Percentiles rank a stretch among this genome's conserved stretches.
phyloP scores from a whole-genome alignment of 106 monocot genomes.

The Hemerocallis citrina region DNA sequence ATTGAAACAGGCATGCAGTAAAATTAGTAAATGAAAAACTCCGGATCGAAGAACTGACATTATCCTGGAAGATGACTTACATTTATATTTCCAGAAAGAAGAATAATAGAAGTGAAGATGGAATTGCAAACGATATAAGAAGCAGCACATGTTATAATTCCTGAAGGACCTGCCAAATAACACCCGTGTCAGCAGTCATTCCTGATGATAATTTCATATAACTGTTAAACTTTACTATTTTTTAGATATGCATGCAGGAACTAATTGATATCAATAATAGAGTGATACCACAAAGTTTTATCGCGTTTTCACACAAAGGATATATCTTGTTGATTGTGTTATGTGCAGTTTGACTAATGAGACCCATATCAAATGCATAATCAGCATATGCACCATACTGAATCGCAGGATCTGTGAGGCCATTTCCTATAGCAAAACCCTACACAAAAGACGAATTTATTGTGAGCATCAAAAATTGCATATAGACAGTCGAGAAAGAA shows the following conservation, averaged over 20 bases:
- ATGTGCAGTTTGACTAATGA: conserved; percentile 22
- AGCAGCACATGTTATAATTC: conserved; percentile 42
- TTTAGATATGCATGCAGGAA: no score
- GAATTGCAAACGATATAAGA: conserved; percentile 54
- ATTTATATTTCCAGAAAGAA: conserved; percentile 49
- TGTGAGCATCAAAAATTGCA: no score
- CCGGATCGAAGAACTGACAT: neutral
- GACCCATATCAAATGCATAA: conserved; percentile 42
- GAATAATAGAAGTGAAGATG: conserved; percentile 51
- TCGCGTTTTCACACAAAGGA: conserved; percentile 29
- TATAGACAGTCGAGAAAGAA: neutral
- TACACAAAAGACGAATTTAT: no score
- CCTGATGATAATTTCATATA: neutral
- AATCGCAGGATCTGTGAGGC: conserved; percentile 38
- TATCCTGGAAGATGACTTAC: conserved; percentile 12
- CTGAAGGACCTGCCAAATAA: conserved; percentile 35
- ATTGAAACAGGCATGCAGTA: neutral
- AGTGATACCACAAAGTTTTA: conserved; percentile 32
- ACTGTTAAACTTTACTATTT: neutral
- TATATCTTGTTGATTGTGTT: conserved; percentile 29
- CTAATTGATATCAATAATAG: neutral
- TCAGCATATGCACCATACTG: conserved; percentile 52
- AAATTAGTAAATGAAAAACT: neutral
- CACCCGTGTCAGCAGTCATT: neutral
- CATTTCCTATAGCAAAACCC: conserved; percentile 58